Evolutionary conservation across 1,139 yeast genomes (phyloP), one percentile per base, ranked within the genome.

Genomic region (Zygosaccharomyces sapae): DNA sequence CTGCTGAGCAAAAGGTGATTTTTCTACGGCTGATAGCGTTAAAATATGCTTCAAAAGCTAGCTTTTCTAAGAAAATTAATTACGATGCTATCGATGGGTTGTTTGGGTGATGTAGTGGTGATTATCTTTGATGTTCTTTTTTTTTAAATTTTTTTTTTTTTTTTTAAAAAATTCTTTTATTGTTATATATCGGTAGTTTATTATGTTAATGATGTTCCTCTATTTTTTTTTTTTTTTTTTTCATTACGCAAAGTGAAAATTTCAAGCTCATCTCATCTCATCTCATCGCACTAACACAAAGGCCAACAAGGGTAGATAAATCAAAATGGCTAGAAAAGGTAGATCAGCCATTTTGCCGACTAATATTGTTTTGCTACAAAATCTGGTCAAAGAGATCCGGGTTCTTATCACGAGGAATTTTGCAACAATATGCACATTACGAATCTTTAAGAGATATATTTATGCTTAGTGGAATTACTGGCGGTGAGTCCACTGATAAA

Each of bases 291-390:
- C 22, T 20, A 20, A 20, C 5, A 20, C 22, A 20, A 20, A 20
- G 22, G 22, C 22, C 3, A 20, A 20, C 22, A 4, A 20, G 22
- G 22, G 22, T 20, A 20, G 22, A 20, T 20, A 20, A 20, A 38
- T n/a, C 41, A 61, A 45, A 44, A 90, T 89, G 97, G 95, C 79
- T 37, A 86, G 84, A 70, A 78, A 82, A 66, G 83, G 88, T 71
- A 85, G 96, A 76, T 94, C 96, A 36, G 96, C 96, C 44, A 75
- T 88, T 47, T 73, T 90, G 63, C 97, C 97, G 16, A 86, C 90
- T 24, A 92, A 92, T 69, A 86, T 92, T 62, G 90, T 95, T 43
- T 71, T 90, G 52, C 72, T 92, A 54, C 98, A 94, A 70, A 92
- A 94, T 65, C 77, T 92, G 50, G 95, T 92, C 9, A 90, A 62